Conservation (phyloP, 2,329 filamentous ascomycete species). For the Thelonectria olida region DNA sequence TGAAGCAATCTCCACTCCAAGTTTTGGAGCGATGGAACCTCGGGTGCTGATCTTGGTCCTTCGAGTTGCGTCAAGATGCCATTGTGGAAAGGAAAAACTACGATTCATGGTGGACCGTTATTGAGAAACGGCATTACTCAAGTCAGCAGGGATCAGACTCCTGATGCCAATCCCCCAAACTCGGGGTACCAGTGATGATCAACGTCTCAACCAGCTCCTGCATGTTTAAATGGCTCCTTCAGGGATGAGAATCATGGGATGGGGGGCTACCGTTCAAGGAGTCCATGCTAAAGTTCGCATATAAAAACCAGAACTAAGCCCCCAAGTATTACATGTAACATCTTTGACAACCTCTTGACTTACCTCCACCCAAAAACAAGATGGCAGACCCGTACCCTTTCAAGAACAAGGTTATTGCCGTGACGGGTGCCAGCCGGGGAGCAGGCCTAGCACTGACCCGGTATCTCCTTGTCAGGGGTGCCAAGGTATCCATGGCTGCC, state of each 20-base stretch:
- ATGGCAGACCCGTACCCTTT: slow-evolving; percentile 39
- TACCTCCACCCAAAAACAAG: neutral
- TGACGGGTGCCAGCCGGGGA: slow-evolving; percentile 68
- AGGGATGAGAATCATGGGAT: neutral
- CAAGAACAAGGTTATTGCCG: slow-evolving; percentile 66
- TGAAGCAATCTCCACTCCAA: neutral
- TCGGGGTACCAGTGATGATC: neutral
- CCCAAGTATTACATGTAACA: neutral
- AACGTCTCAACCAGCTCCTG: too few relatives aligned
- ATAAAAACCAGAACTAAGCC: slow-evolving; percentile 22
- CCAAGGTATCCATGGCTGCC: slow-evolving; percentile 44
- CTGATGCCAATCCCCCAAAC: neutral
- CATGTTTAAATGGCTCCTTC: neutral
- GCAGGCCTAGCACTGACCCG: slow-evolving; percentile 63
- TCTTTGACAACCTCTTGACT: neutral
- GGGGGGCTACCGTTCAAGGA: neutral
- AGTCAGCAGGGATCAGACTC: slow-evolving; percentile 5
- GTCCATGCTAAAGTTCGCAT: neutral
- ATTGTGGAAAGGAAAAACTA: neutral
- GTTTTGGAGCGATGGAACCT: neutral
- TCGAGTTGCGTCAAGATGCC: neutral
- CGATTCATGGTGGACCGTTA: neutral
- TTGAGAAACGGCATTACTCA: neutral
- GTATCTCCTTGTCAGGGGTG: slow-evolving; percentile 54
- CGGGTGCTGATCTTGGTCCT: neutral